Evolutionary conservation across 805 yeast species (phyloP).

Genomic region (Sugiyamaella qingdaonensis): DNA sequence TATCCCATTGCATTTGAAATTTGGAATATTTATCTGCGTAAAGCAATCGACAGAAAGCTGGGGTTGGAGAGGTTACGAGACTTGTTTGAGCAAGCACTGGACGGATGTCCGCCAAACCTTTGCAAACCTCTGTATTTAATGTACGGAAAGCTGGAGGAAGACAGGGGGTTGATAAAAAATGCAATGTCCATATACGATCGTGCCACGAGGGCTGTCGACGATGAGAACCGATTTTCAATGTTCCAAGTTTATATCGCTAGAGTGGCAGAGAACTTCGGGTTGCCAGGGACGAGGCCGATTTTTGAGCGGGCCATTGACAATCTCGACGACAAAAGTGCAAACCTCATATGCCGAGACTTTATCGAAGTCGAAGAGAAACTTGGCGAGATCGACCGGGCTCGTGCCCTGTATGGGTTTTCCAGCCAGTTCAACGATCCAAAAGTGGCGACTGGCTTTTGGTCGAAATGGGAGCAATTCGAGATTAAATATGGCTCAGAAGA

Average conservation of each 20-base stretch:
- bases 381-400: constrained; percentile 54
- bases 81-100: constrained; percentile 64
- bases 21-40: constrained; percentile 64
- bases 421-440: constrained; percentile 40
- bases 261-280: constrained; percentile 39
- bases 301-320: constrained; percentile 50
- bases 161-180: constrained; percentile 46
- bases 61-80: constrained; percentile 60
- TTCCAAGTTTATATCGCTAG: constrained; percentile 44
- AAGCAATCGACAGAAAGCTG: constrained; percentile 39
- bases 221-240: constrained; percentile 35
- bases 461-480: constrained; percentile 71
- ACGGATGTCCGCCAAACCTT: constrained; percentile 45
- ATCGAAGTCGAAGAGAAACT: constrained; percentile 51
- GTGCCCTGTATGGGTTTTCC: constrained; percentile 58
- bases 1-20: constrained; percentile 62
- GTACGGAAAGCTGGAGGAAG: constrained; percentile 62
- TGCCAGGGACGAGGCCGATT: constrained; percentile 42
- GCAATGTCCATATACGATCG: constrained; percentile 46
- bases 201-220: constrained; percentile 36
- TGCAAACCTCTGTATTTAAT: constrained; percentile 47
- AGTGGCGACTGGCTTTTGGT: constrained; percentile 46
- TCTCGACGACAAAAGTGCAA: constrained; percentile 42
- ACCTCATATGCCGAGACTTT: constrained; percentile 48
- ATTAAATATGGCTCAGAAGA: constrained; percentile 63